Percentiles rank a stretch among this genome's conserved stretches.
Evolutionary conservation across 257 asterid genomes (phyloP).

Genomic region (Echium plantagineum): DNA sequence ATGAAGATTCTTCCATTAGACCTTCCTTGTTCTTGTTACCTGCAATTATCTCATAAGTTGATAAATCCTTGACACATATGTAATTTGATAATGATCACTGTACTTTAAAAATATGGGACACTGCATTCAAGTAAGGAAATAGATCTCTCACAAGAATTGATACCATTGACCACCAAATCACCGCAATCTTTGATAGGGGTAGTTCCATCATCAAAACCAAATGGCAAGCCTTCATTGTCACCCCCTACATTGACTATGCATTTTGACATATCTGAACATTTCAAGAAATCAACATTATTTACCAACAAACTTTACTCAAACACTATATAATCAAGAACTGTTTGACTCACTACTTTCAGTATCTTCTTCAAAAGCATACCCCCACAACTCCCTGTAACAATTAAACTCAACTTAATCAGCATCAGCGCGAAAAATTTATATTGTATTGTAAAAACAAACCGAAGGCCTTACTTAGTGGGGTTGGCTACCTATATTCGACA

Average conservation of each 20-base stretch:
- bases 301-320: neutral
- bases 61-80: neutral
- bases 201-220: slow-evolving; percentile 34
- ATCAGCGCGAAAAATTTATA: too few relatives aligned
- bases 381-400: slow-evolving; percentile 9
- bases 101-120: neutral
- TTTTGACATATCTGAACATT: slow-evolving; percentile 34
- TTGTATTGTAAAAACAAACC: too few relatives aligned
- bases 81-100: neutral
- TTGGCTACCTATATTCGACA: too few relatives aligned
- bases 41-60: slow-evolving; percentile 19
- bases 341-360: neutral
- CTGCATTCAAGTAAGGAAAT: neutral
- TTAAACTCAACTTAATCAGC: neutral
- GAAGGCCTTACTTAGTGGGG: too few relatives aligned
- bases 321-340: neutral
- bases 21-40: slow-evolving; percentile 43
- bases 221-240: slow-evolving; percentile 35
- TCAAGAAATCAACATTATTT: neutral
- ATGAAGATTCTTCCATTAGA: slow-evolving; percentile 33
- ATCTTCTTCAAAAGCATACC: neutral
- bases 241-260: slow-evolving; percentile 29
- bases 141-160: slow-evolving; percentile 21
- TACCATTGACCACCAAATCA: slow-evolving; percentile 39
- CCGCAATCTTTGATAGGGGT: slow-evolving; percentile 74